A percentile compares a stretch with the other conserved stretches of the same genome.
Conservation (phyloP, 169 alveolate species). For the Blepharisma undulans region DNA sequence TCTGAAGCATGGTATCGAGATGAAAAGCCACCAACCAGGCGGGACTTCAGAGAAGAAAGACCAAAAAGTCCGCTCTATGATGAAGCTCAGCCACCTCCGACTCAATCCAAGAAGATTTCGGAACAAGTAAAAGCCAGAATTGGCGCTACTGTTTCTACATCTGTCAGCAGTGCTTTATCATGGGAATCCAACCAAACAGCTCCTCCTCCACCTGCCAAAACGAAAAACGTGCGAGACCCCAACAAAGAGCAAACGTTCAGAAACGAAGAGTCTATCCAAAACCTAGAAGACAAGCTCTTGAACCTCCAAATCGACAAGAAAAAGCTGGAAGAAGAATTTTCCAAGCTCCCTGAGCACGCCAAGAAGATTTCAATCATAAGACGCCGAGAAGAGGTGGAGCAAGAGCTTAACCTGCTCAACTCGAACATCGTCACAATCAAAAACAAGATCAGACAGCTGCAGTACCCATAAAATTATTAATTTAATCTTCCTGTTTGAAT, state of each 20-base stretch:
- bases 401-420: not conserved
- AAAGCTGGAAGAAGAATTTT: conserved; percentile 10
- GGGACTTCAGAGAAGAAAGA: not conserved
- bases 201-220: conserved; percentile 12
- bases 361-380: not conserved
- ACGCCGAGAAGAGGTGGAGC: conserved; percentile 8
- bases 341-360: not conserved
- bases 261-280: not conserved
- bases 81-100: not conserved
- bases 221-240: not conserved
- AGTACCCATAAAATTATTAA: not conserved
- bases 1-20: not conserved
- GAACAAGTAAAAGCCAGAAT: conserved; percentile 12
- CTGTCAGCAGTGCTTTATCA: not conserved
- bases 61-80: not conserved
- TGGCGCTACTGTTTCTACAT: conserved; percentile 19
- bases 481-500: not conserved
- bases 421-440: conserved; percentile 7
- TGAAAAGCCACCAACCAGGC: not conserved
- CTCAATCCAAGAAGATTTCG: not conserved
- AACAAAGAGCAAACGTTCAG: conserved; percentile 3
- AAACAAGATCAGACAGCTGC: not conserved
- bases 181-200: not conserved
- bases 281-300: conserved; percentile 18
- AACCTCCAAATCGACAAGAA: conserved; percentile 12